Evolutionary conservation across 441 rosid species (phyloP).

Genomic region (Pelargonium fulgidum): DNA sequence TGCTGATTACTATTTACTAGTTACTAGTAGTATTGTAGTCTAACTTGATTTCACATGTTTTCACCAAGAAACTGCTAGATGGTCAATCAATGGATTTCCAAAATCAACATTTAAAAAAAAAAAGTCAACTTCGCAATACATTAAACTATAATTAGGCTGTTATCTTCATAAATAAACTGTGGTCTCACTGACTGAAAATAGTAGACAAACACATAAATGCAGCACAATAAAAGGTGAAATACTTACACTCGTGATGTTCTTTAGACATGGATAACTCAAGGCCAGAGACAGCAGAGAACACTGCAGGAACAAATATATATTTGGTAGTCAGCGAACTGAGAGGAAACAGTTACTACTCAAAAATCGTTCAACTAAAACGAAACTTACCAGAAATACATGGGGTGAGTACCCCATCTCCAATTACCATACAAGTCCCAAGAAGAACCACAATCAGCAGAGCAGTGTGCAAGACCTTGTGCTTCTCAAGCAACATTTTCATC

Average conservation of each 20-base stretch:
- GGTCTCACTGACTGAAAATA: slow-evolving; percentile 6
- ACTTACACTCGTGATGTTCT: slow-evolving; percentile 85
- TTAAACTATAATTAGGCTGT: not conserved
- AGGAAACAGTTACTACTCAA: slow-evolving; percentile 1
- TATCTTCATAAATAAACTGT: not conserved
- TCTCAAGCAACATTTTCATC: slow-evolving; percentile 68
- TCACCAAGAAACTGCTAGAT: not conserved
- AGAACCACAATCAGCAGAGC: slow-evolving; percentile 81
- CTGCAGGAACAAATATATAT: slow-evolving; percentile 32
- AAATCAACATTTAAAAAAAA: no score
- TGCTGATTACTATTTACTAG: not conserved
- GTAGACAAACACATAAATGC: slow-evolving; percentile 8
- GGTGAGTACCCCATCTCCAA: slow-evolving; percentile 95
- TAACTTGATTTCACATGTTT: not conserved
- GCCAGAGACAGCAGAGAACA: slow-evolving; percentile 97
- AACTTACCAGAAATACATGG: slow-evolving; percentile 88
- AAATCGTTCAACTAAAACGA: not conserved
- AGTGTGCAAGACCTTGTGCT: slow-evolving; percentile 69
- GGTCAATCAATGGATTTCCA: not conserved
- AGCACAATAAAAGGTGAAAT: slow-evolving; percentile 15
- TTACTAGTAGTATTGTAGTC: not conserved
- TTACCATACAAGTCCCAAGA: slow-evolving; percentile 98
- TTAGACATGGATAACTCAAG: slow-evolving; percentile 89
- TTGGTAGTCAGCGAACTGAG: slow-evolving; percentile 3
- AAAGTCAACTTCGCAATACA: not conserved